Base-by-base conservation (phyloP, 2,329 filamentous ascomycete species). In the Diaporthe vaccinii region DNA sequence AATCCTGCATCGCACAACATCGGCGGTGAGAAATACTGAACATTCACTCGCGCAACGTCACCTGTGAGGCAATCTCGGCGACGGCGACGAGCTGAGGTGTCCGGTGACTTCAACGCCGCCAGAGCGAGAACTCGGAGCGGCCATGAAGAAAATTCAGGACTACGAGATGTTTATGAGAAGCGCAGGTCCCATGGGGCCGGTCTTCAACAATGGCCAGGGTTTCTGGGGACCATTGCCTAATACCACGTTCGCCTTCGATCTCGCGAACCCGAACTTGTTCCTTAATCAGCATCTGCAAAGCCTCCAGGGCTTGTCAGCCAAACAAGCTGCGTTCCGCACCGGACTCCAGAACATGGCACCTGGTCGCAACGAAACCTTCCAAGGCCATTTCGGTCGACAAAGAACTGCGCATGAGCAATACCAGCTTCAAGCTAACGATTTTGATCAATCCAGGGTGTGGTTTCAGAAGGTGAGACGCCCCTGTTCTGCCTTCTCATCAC, bases 1-100 rank as follows among this genome's bases (percentile, higher is more conserved):
- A 15, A 2, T 2, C 6, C 4, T 10, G 8, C 36, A 65, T 73
- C 17, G 58, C 46, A 73, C 71, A 73, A 14, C 46, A 73, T 61
- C 58, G 46, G 71, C 71, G 71, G 71, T 73, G 71, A 73, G 49
- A 2, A 62, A 65, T 51, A 53, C 51, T 65, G 8, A 46, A 25
- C n/a, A 36, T 5, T n/a, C 34, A 73, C 31, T 65, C 58, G 71
- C 25, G 25, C 71, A 73, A 73, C 58, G 34, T 73, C 71, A 34
- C 15, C 25, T 12, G 9, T 3, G 14, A 25, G 31, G 28, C 46
- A 62, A 25, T 62, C 14, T 73, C 71, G 44, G 34, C 20, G 20
- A 67, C 34, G 36, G 71, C 58, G 71, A 73, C 10, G 7, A 65
- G 46, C 71, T 46, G 36, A 55, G 34, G 4, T 2, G 8, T 3